These are phyloP conservation scores for Diaporthe vexans DNA, from an alignment of 2,329 filamentous ascomycete species.

Conservation along the genomic window DNA sequence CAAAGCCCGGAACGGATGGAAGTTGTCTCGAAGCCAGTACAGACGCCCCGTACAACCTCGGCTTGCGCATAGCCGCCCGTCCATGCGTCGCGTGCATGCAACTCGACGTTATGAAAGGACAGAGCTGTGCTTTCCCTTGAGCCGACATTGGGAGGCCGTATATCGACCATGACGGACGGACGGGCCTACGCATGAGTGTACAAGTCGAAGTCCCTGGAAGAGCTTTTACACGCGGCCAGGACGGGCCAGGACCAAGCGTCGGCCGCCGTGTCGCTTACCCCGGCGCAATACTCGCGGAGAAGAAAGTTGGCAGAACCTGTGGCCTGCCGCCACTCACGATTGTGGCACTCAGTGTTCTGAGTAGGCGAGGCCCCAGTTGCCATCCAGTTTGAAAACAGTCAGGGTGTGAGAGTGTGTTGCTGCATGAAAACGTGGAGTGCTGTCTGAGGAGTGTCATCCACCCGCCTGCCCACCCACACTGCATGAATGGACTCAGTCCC, in stretches of 20 bases:
- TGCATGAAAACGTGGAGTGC: not conserved
- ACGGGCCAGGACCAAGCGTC: not conserved
- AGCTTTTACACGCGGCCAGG: not conserved
- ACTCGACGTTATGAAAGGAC: slow-evolving; percentile 3
- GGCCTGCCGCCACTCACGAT: not conserved
- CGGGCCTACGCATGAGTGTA: not conserved
- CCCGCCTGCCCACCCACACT: not conserved
- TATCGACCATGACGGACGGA: not conserved
- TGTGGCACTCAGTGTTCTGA: not conserved
- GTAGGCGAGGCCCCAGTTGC: slow-evolving; percentile 9
- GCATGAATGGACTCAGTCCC: not conserved
- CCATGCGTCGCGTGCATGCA: not conserved
- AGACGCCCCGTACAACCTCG: slow-evolving; percentile 26
- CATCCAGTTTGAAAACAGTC: not conserved
- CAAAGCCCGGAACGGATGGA: slow-evolving; percentile 18
- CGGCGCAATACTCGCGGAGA: not conserved
- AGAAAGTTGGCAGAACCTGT: not conserved
- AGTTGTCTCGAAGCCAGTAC: slow-evolving; percentile 7
- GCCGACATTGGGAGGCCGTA: not conserved
- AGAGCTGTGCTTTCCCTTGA: not conserved
- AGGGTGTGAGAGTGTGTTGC: not conserved
- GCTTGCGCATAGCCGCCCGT: slow-evolving; percentile 3
- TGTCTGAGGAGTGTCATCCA: slow-evolving; percentile 8
- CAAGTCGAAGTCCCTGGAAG: not conserved
- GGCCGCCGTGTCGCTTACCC: slow-evolving; percentile 17